A percentile compares a stretch with the other conserved stretches of the same genome.
Conservation (phyloP, 371 early-diverging fungal species). For the Circinella umbellata region DNA sequence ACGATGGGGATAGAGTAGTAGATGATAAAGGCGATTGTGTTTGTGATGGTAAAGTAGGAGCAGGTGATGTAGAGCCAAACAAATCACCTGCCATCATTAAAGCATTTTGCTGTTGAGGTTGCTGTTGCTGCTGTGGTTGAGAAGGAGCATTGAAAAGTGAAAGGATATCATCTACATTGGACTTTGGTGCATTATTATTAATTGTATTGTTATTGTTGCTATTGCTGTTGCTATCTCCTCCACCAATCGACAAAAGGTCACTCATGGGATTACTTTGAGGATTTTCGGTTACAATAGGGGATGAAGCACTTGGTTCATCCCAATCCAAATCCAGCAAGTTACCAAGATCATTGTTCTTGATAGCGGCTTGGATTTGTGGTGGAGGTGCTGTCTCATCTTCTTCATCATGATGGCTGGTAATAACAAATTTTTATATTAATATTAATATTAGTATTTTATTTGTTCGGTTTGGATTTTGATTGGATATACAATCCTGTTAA, state of each 20-base stretch:
- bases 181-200: conserved; percentile 18
- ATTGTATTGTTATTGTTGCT: conserved; percentile 10
- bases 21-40: background rate
- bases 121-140: conserved; percentile 11
- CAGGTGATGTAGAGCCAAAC: conserved; percentile 22
- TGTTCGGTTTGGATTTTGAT: too few species aligned
- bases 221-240: conserved; percentile 10
- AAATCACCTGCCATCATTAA: conserved; percentile 18
- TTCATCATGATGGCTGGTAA: conserved; percentile 47
- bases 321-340: conserved; percentile 60
- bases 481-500: conserved; percentile 10
- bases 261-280: conserved; percentile 20
- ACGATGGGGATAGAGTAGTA: background rate
- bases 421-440: too few species aligned
- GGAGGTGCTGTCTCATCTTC: conserved; percentile 61
- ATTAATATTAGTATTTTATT: too few species aligned
- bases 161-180: conserved; percentile 43
- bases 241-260: conserved; percentile 43
- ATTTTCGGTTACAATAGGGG: conserved; percentile 31
- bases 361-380: conserved; percentile 53
- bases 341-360: conserved; percentile 61
- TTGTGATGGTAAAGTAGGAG: conserved; percentile 5
- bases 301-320: conserved; percentile 41
- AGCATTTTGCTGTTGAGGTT: conserved; percentile 15
- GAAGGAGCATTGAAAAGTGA: conserved; percentile 33